Base-by-base conservation (phyloP, 2,329 filamentous ascomycete species). In the Ophiosphaerella korrae region DNA sequence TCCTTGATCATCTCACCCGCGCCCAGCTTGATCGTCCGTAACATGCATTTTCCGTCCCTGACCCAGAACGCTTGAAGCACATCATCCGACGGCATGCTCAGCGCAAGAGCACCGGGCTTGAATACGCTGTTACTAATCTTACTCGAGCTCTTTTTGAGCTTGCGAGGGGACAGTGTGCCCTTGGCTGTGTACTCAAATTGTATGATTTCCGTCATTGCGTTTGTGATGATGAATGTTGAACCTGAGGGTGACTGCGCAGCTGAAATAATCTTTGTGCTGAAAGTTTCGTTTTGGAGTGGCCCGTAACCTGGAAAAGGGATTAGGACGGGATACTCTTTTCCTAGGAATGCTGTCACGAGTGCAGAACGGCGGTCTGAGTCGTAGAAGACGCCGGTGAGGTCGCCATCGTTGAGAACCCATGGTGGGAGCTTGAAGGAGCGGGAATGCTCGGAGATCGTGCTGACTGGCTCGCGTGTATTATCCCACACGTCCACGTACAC, bases 161-260 rank as follows among this genome's bases (percentile, higher is more conserved):
- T 67, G 8, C 60, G 60, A 1, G 64, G 60, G 9, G 58, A 64
- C 5, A 73, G 54, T 3, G 53, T 54, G 4, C 64, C 64, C 46
- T 63, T 66, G 35, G 64, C 38, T 18, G 60, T 71, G 45, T 67
- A 66, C 37, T 73, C 65, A 42, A 71, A 72, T 40, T 73, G 54
- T 29, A 71, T 65, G n/a, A 73, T 65, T 36, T 74, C 68, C 5
- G 64, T 68, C 63, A 68, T 69, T n/a, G 67, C 64, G 45, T 73
- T 74, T 34, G 64, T 63, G 32, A 68, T 58, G 7, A 63, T 54
- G 34, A 71, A 69, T 7, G 60, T 60, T 5, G 57, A 48, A 7
- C 68, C 70, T 3, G 68, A 70, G 3, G 70, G 68, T 4, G 70
- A 73, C 48, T 73, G 71, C 11, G 70, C 68, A 7, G 68, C 70